A percentile compares a stretch with the other conserved stretches of the same genome.
Evolutionary conservation across 2,329 filamentous ascomycete genomes (phyloP).

Genomic region (Nemania abortiva): DNA sequence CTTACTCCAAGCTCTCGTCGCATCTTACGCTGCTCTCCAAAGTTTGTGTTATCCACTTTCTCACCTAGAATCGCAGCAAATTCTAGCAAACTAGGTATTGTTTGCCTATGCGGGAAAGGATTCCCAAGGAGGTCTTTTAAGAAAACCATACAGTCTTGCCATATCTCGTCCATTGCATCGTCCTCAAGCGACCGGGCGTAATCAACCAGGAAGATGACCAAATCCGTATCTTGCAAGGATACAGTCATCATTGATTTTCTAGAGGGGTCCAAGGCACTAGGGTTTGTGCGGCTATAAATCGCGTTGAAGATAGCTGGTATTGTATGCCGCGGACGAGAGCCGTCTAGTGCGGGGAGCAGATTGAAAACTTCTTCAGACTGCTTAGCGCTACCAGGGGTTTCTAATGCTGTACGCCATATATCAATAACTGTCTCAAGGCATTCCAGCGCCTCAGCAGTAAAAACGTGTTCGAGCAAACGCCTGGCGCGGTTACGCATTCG

Average conservation of each 20-base stretch:
- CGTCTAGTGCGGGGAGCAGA: constrained; percentile 89
- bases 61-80: constrained; percentile 91
- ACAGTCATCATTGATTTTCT: constrained; percentile 91
- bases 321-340: constrained; percentile 88
- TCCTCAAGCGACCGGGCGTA: constrained; percentile 93
- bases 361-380: constrained; percentile 81
- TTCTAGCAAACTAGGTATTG: constrained; percentile 84
- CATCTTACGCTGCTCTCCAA: constrained; percentile 94
- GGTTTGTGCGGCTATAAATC: constrained; percentile 94
- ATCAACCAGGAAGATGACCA: constrained; percentile 89
- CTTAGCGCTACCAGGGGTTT: constrained; percentile 61
- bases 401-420: constrained; percentile 75
- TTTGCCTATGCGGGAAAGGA: constrained; percentile 93
- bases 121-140: constrained; percentile 90
- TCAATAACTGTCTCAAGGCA: constrained; percentile 92
- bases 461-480: constrained; percentile 90
- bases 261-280: constrained; percentile 78
- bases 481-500: constrained; percentile 91
- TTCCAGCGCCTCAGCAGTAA: constrained; percentile 90
- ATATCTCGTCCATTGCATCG: constrained; percentile 98
- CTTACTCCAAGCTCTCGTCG: constrained; percentile 86
- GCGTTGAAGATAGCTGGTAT: constrained; percentile 96
- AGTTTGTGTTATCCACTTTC: constrained; percentile 98
- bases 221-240: constrained; percentile 82
- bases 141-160: constrained; percentile 93